Evolutionary conservation across 768 basidiomycete species (phyloP).

Genomic region (Pleurotus platypus): DNA sequence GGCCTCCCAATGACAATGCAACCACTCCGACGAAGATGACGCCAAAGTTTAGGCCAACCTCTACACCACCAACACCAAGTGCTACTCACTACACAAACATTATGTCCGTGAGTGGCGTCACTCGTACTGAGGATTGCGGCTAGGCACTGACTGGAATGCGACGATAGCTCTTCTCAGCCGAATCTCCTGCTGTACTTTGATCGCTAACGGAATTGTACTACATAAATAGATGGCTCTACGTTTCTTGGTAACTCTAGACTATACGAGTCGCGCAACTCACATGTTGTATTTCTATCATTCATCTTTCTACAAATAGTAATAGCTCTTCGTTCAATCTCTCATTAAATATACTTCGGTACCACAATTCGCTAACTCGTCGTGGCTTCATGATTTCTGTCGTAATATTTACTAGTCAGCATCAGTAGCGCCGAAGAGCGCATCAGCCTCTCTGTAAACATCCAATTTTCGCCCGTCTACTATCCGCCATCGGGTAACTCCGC

Average conservation of each 20-base stretch:
- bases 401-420: too few relatives aligned
- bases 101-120: constrained; percentile 13
- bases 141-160: not conserved
- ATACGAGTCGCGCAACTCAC: constrained; percentile 18
- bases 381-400: too few relatives aligned
- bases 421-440: too few relatives aligned
- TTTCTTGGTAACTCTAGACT: not conserved
- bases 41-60: constrained; percentile 16
- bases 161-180: constrained; percentile 22
- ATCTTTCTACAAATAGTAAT: too few relatives aligned
- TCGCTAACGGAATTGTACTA: not conserved
- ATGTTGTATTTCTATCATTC: constrained; percentile 5
- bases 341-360: too few relatives aligned
- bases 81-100: constrained; percentile 14
- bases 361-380: too few relatives aligned
- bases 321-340: too few relatives aligned
- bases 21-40: constrained; percentile 6
- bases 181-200: constrained; percentile 17
- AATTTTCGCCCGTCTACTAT: too few relatives aligned
- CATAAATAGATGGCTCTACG: not conserved
- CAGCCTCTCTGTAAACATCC: too few relatives aligned
- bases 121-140: not conserved
- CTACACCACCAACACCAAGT: constrained; percentile 19
- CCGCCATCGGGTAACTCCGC: too few relatives aligned
- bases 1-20: not conserved